Evolutionary conservation across 2,329 filamentous ascomycete genomes (phyloP), one percentile per base, ranked within the genome.

Genomic region (Pseudogymnoascus sp.): DNA sequence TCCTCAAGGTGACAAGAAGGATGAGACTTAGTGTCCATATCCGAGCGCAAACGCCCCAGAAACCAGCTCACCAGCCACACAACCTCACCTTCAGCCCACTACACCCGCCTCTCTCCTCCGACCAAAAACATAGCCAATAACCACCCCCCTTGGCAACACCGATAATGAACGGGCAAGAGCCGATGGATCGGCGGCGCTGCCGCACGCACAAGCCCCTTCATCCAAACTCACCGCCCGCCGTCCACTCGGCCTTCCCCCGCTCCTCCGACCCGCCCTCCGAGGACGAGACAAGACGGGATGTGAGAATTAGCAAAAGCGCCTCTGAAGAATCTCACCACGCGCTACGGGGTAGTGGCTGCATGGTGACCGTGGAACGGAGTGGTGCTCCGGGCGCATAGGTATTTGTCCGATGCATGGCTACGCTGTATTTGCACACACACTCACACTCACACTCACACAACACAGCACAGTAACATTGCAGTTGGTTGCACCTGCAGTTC

Each of bases 121-220:
- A 28, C 28, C 28, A 55, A 16, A 33, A 14, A 33, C 49, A 55
- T 16, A 55, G 49, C 49, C 49, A 55, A 55, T 55, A 33, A 33
- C 25, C 49, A 22, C n/a, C 8, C 2, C 49, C 45, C 45, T 52
- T 52, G 45, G 49, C 49, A 55, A 33, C 23, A 8, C 49, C 28
- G 49, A 55, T 22, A 33, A 55, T 55, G 49, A 55, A 55, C 49
- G 49, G 49, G 49, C 49, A 55, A 55, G 49, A 55, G 49, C 49
- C 49, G 49, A 55, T 55, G 28, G 49, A 55, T 55, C 49, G 28
- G 33, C 49, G 28, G n/a, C 49, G 49, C 49, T 55, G 49, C 49
- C 28, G 28, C 49, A 33, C 49, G 49, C 49, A 55, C 28, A 55
- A 55, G 49, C 49, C 49, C 49, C 49, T 33, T 33, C 49, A 22